Conservation (phyloP, 768 basidiomycete species). For the Boletus subparvulus region DNA sequence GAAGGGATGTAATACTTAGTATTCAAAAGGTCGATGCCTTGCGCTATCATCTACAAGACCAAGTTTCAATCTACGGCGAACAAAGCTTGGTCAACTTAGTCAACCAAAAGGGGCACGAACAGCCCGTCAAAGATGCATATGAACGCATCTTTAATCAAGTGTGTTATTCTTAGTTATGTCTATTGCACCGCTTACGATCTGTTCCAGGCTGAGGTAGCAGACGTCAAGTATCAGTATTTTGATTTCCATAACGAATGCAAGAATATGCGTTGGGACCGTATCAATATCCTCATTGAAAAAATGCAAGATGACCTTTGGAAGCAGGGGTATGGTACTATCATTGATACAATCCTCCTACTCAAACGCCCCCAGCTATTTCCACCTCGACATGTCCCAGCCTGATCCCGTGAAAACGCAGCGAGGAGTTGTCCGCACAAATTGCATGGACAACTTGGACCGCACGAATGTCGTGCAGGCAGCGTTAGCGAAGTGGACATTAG, state of each 20-base stretch:
- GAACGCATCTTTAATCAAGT: conserved; percentile 75
- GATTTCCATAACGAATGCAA: conserved; percentile 97
- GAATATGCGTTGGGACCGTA: conserved; percentile 92
- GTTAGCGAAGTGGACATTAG: conserved; percentile 82
- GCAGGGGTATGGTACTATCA: conserved; percentile 52
- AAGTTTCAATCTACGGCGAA: conserved; percentile 71
- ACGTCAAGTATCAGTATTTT: conserved; percentile 89
- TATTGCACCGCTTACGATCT: background rate
- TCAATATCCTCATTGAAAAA: conserved; percentile 75
- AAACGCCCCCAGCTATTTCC: conserved; percentile 64
- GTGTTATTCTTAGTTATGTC: conserved; percentile 13
- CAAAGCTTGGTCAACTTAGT: conserved; percentile 86
- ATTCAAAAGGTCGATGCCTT: conserved; percentile 61
- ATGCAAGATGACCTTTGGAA: conserved; percentile 66
- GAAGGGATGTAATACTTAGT: conserved; percentile 2
- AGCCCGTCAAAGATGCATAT: conserved; percentile 93
- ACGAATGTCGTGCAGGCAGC: conserved; percentile 97
- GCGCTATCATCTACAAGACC: conserved; percentile 70
- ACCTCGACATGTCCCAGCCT: conserved; percentile 49
- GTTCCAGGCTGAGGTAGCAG: conserved; percentile 56
- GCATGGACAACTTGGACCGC: conserved; percentile 96
- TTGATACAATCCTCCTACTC: conserved; percentile 2
- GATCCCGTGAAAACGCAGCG: conserved; percentile 60
- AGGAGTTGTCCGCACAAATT: conserved; percentile 89
- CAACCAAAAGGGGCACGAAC: conserved; percentile 91